These are phyloP conservation scores for Penicillium decumbens DNA, from an alignment of 2,329 filamentous ascomycete species.

Conservation along the genomic window DNA sequence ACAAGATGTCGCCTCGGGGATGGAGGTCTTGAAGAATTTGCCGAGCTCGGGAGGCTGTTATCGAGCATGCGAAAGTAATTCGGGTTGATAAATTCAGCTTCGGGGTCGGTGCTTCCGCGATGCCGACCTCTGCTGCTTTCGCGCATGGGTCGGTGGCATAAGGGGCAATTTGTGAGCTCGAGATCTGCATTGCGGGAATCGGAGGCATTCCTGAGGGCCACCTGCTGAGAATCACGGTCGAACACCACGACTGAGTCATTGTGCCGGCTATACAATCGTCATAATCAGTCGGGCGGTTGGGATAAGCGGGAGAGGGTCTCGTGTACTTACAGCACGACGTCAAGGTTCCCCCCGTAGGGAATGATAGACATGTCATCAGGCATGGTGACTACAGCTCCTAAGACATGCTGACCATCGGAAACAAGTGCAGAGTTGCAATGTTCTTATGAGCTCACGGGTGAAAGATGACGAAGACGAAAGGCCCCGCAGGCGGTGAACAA, in stretches of 20 bases:
- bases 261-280: slow-evolving; percentile 62
- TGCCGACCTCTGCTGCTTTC: slow-evolving; percentile 45
- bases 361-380: slow-evolving; percentile 43
- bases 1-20: slow-evolving; percentile 48
- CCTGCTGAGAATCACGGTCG: slow-evolving; percentile 75
- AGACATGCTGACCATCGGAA: neutral
- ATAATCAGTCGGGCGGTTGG: slow-evolving; percentile 11
- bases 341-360: slow-evolving; percentile 41
- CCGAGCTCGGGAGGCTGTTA: slow-evolving; percentile 51
- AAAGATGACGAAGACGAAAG: neutral
- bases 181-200: slow-evolving; percentile 46
- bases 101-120: slow-evolving; percentile 29
- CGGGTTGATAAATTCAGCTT: slow-evolving; percentile 74
- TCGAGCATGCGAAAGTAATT: slow-evolving; percentile 94
- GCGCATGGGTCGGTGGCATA: slow-evolving; percentile 70
- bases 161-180: slow-evolving; percentile 72
- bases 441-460: neutral
- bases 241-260: slow-evolving; percentile 88
- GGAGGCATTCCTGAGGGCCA: slow-evolving; percentile 68
- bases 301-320: neutral
- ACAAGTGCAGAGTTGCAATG: neutral
- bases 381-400: slow-evolving; percentile 20
- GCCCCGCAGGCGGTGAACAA: neutral
- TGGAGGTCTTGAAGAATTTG: slow-evolving; percentile 42
- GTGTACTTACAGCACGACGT: slow-evolving; percentile 43